Base-by-base conservation (phyloP, 2,329 filamentous ascomycete genomes). In the Cercospora brassicicola region DNA sequence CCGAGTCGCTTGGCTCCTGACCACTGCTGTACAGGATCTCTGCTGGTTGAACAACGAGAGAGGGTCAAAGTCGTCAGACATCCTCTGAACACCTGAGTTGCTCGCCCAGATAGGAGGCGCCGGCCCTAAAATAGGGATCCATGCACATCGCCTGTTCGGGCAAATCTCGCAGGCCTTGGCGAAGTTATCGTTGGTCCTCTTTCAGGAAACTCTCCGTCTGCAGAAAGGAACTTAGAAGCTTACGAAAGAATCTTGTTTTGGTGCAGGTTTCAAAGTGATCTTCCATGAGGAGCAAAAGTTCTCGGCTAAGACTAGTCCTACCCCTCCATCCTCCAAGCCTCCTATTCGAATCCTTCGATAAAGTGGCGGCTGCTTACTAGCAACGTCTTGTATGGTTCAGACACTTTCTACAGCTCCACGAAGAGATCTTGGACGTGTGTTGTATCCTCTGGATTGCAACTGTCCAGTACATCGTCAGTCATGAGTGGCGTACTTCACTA, bases 111-210 rank as follows among this genome's bases (percentile, higher is more conserved):
- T 48, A 48, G 45, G 45, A 48, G 45, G 45, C 45, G 45, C 45
- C 45, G 2, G 13, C 2, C 45, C 45, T 23, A 23, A 48, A 48
- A 23, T 23, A 23, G 23, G 8, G 26, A 56, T 23, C 61, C 61
- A 39, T 33, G 61, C 20, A 39, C 18, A 56, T 64, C 33, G 31
- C 61, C 48, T 23, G 6, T 20, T 33, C 61, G 61, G 61, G 30
- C 6, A 64, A 64, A 64, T 64, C 51, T 64, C 61, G 61, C 61
- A 39, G n/a, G n/a, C 53, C 51, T 64, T 64, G 61, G 61, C 61
- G 30, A 30, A 11, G 15, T 9, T n/a, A 13, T 56, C 28, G 23
- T 45, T 18, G 31, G 36, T 7, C 3, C 59, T 42, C 36, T 36
- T 61, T 26, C 20, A 45, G 59, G 36, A 61, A 36, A 26, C n/a